Evolutionary conservation across 352 stramenopile genomes (phyloP).

Genomic region (Thalassiosira hispida): DNA sequence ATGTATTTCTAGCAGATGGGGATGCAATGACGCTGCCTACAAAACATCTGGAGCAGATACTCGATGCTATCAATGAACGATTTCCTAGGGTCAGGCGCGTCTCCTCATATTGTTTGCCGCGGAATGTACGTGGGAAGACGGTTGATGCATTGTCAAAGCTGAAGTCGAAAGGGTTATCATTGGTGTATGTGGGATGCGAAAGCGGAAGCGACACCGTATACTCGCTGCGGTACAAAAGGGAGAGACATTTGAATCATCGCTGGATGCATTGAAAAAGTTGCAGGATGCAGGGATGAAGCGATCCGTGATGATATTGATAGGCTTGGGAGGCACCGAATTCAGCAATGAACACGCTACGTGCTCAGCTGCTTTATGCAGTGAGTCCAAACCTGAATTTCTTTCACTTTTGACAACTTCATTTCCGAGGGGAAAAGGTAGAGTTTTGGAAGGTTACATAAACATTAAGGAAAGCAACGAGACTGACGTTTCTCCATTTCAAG

Average conservation of each 20-base stretch:
- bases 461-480: not conserved
- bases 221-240: constrained; percentile 25
- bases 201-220: constrained; percentile 26
- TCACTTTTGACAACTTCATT: constrained; percentile 40
- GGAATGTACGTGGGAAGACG: constrained; percentile 27
- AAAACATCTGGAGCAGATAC: constrained; percentile 1
- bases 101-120: constrained; percentile 34
- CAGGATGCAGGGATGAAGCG: constrained; percentile 37
- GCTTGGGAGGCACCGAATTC: constrained; percentile 11
- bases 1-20: constrained; percentile 43
- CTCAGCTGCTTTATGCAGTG: constrained; percentile 24
- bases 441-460: constrained; percentile 17
- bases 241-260: constrained; percentile 29
- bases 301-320: constrained; percentile 35
- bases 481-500: not conserved
- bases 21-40: constrained; percentile 44
- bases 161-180: constrained; percentile 3
- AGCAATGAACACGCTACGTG: constrained; percentile 2
- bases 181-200: constrained; percentile 47
- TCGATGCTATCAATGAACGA: constrained; percentile 14
- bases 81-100: constrained; percentile 20
- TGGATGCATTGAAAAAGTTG: constrained; percentile 30
- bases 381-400: constrained; percentile 25
- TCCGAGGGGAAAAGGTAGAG: constrained; percentile 19
- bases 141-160: constrained; percentile 21